phyloP scores from a whole-genome alignment of 2,329 filamentous ascomycete genomes.

The Zymoseptoria crescenta region DNA sequence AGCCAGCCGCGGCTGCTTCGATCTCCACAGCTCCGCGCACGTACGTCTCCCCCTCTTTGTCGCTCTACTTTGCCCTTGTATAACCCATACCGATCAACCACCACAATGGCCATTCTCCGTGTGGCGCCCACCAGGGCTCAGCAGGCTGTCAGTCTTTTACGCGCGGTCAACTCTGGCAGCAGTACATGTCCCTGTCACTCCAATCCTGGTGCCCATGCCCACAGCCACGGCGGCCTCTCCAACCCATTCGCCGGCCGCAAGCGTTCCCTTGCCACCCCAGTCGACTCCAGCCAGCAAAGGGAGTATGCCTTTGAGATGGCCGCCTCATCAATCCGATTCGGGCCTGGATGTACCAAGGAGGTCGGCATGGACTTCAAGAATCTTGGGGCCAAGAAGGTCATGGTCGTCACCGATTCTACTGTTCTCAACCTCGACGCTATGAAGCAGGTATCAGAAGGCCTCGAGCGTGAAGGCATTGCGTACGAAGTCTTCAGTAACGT shows the following conservation, averaged over 20 bases:
- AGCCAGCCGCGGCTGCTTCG: not conserved
- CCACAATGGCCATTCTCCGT: constrained; percentile 31
- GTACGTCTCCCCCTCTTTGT: not conserved
- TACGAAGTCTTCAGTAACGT: constrained; percentile 77
- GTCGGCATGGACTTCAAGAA: constrained; percentile 98
- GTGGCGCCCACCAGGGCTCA: constrained; percentile 42
- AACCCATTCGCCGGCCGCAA: constrained; percentile 47
- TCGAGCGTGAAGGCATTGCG: constrained; percentile 68
- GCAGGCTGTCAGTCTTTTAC: constrained; percentile 64
- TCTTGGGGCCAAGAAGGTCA: constrained; percentile 76
- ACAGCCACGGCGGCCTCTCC: constrained; percentile 42
- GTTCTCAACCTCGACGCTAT: constrained; percentile 80
- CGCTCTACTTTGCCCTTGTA: not conserved
- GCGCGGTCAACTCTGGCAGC: constrained; percentile 87
- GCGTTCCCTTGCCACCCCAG: constrained; percentile 63
- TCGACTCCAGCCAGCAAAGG: constrained; percentile 64
- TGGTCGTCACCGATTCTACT: constrained; percentile 82
- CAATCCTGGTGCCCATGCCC: constrained; percentile 71
- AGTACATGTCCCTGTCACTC: constrained; percentile 80
- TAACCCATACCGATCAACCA: not conserved
- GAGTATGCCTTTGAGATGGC: constrained; percentile 99
- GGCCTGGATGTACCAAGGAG: constrained; percentile 85
- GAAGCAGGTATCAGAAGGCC: constrained; percentile 75
- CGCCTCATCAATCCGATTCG: constrained; percentile 87
- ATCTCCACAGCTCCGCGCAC: not conserved